Evolutionary conservation across 1,284 basidiomycete species (phyloP), one percentile per base, ranked within the genome.

Genomic region (Austroboletus niveus): DNA sequence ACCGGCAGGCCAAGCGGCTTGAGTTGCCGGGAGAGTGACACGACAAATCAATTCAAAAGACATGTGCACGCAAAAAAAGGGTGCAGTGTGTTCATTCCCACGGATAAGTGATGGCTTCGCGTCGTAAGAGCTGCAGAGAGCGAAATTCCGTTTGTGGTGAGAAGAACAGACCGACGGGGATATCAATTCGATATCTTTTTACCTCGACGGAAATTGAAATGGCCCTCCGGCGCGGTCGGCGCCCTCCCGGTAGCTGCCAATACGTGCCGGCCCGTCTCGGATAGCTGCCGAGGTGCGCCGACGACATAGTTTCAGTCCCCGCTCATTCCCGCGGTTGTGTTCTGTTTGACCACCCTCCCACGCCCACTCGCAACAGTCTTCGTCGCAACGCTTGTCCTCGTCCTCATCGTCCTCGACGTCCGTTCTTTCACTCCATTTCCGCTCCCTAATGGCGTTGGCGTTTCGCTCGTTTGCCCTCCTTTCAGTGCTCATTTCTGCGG

Each of bases 401-500:
- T 34, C 31, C 36, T 45, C 36, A 35, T 47, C 53, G 43, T 54
- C 40, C 22, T 32, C 10, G 24, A 24, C 57, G 43, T 56, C 48
- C 65, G 41, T 43, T 67, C 66, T 10, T 65, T 66, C 24, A 43
- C 45, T 41, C 20, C 11, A 30, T 9, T 42, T 24, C 30, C 50
- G 39, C 30, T 35, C 48, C 7, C 40, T 48, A 51, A 68, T 69
- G 66, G 53, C 59, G 1, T 22, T 69, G 67, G 54, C 63, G 1
- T 30, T 59, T 47, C 68, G 47, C 14, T 66, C 68, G 0, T 56
- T 71, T 59, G 43, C 55, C 42, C 14, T 65, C 4, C 11, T 69
- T 0, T 55, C 66, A 38, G 30, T 47, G 0, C 48, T 69, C 30
- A 8, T 57, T 2, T 35, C 63, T 2, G 39, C 46, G 4, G 65